Percentiles rank a stretch among this genome's conserved stretches.
Evolutionary conservation across 345 rosid genomes (phyloP).

Genomic region (Lumnitzera racemosa): DNA sequence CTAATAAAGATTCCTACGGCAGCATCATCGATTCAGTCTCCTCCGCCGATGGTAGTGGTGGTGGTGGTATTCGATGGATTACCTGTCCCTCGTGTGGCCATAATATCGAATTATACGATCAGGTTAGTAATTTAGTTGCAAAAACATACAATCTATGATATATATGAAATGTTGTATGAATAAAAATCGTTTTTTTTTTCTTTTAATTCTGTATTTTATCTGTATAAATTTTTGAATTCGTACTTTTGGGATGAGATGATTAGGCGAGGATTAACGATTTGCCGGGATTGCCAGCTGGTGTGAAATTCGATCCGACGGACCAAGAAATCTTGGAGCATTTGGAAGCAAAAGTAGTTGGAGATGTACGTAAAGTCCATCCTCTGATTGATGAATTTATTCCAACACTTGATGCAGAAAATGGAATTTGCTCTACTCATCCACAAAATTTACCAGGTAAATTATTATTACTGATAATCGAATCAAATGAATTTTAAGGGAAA

Average conservation of each 20-base stretch:
- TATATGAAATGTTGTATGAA: too few species aligned
- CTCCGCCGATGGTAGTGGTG: too few species aligned
- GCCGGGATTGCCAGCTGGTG: constrained; percentile 91
- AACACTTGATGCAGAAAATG: constrained; percentile 77
- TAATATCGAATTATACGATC: constrained; percentile 39
- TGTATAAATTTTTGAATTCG: background rate
- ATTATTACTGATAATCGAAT: background rate
- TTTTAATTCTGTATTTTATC: background rate
- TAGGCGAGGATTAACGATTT: constrained; percentile 63
- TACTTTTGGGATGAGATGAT: background rate
- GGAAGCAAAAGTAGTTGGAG: constrained; percentile 63
- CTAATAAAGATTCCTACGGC: too few species aligned
- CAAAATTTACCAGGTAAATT: constrained; percentile 77
- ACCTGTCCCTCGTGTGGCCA: constrained; percentile 85
- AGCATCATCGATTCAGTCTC: too few species aligned
- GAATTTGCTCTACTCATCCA: constrained; percentile 93
- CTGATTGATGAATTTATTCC: constrained; percentile 82
- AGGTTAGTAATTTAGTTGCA: constrained; percentile 28
- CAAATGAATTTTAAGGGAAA: too few species aligned
- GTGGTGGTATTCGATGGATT: constrained; percentile 13
- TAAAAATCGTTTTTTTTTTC: background rate
- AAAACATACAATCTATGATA: too few species aligned
- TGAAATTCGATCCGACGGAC: constrained; percentile 88
- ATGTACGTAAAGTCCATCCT: constrained; percentile 59
- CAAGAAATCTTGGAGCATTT: constrained; percentile 85